These are phyloP conservation scores for Ettlia oleoabundans DNA, from an alignment of 139 green algal species.

Conservation along the genomic window DNA sequence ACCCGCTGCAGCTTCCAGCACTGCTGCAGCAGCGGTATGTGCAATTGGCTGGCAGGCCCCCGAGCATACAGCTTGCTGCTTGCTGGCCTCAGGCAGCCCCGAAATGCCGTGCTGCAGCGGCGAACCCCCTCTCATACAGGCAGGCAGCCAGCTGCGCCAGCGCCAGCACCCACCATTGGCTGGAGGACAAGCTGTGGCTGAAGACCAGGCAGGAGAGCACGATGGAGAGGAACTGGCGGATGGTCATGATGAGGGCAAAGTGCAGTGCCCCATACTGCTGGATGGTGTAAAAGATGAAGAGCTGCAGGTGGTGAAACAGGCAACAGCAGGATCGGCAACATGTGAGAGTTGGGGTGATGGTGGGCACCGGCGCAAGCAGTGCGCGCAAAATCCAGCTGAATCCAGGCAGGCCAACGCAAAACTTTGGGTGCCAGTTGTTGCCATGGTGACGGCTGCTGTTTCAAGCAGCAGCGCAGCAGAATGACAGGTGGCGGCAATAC, in stretches of 20 bases:
- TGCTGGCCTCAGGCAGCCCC: too few species aligned
- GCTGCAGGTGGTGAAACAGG: constrained; percentile 52
- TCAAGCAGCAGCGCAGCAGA: neutral
- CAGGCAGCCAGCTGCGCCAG: neutral
- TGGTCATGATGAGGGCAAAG: constrained; percentile 96
- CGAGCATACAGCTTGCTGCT: neutral
- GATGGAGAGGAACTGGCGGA: constrained; percentile 91
- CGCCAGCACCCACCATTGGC: constrained; percentile 61
- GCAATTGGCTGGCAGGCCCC: neutral
- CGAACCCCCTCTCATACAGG: too few species aligned
- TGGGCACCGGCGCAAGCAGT: too few species aligned
- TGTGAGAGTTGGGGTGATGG: too few species aligned
- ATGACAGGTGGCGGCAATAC: neutral
- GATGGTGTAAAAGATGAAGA: constrained; percentile 73
- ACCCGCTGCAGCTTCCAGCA: neutral
- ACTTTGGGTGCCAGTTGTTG: too few species aligned
- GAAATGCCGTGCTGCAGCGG: too few species aligned
- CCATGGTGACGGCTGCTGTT: too few species aligned
- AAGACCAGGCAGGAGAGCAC: constrained; percentile 90
- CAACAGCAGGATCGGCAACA: neutral
- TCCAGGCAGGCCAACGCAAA: too few species aligned
- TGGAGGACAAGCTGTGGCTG: constrained; percentile 70
- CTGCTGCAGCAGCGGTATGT: neutral
- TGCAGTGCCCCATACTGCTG: constrained; percentile 65
- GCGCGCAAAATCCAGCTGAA: too few species aligned